These are phyloP conservation scores for Trichoderma gracile DNA, from an alignment of 2,329 filamentous ascomycete genomes.

Conservation along the genomic window DNA sequence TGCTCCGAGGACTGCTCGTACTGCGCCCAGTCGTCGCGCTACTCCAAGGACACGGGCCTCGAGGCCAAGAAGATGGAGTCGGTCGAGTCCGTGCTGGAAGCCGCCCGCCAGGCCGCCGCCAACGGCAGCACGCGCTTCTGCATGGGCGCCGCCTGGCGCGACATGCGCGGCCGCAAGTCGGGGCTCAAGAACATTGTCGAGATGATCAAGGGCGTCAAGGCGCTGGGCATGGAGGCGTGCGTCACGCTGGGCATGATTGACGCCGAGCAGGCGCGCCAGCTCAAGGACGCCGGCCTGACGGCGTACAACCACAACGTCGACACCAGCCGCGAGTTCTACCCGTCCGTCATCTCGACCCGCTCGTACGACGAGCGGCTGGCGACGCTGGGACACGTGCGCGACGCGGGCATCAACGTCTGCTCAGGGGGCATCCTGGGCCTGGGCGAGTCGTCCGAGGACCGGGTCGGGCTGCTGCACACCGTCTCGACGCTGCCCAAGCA, in stretches of 20 bases:
- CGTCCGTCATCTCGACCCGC: slow-evolving; percentile 79
- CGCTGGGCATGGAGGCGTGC: slow-evolving; percentile 84
- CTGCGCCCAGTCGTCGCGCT: slow-evolving; percentile 84
- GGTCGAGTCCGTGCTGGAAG: slow-evolving; percentile 77
- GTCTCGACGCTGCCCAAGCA: slow-evolving; percentile 78
- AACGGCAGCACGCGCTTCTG: slow-evolving; percentile 91
- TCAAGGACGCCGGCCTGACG: slow-evolving; percentile 81
- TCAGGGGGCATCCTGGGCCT: slow-evolving; percentile 85
- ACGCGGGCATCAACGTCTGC: slow-evolving; percentile 87
- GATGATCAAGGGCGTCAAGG: slow-evolving; percentile 81
- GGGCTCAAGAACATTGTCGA: slow-evolving; percentile 79
- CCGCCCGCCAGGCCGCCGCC: slow-evolving; percentile 73
- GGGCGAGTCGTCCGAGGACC: slow-evolving; percentile 76
- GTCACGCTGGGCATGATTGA: slow-evolving; percentile 96
- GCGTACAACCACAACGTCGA: slow-evolving; percentile 96
- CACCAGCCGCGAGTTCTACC: slow-evolving; percentile 86
- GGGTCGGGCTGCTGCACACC: slow-evolving; percentile 80
- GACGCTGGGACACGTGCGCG: slow-evolving; percentile 76
- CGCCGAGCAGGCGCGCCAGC: slow-evolving; percentile 72
- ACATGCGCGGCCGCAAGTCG: slow-evolving; percentile 89
- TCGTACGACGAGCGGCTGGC: slow-evolving; percentile 83
- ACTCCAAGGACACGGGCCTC: slow-evolving; percentile 74
- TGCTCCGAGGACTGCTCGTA: slow-evolving; percentile 93
- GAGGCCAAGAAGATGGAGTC: slow-evolving; percentile 76
- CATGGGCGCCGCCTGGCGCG: slow-evolving; percentile 92